Base-by-base conservation (phyloP, 345 rosid species). In the Citrus inodora region DNA sequence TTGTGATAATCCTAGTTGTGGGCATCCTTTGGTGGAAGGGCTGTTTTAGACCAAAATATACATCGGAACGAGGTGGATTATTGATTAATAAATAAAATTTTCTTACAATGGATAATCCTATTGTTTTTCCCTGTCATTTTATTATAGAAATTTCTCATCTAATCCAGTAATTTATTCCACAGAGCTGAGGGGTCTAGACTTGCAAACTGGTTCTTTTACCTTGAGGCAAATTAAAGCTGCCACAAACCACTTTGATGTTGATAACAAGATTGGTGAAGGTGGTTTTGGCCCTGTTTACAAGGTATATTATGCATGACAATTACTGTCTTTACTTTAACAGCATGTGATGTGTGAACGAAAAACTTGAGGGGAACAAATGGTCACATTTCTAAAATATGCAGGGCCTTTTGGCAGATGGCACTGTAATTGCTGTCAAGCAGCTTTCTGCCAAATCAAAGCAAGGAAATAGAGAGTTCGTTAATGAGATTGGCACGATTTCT, bases 371-470 rank as follows among this genome's bases (percentile, higher is more conserved):
- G 51, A 46, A 13, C 51, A 46, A 46, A 46, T 46, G 51, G 14
- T 46, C 17, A 46, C 37, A 53, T 72, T 53, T 60, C 51, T 35
- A 13, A 46, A 75, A 64, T 30, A 46, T 80, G 76, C 81, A 90
- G 92, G 94, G 97, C 53, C 55, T 76, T 28, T 74, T 90, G 35
- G 67, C 80, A 40, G 90, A 92, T 86, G 94, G 92, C 27, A 82
- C 78, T 3, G 17, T 82, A 22, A 86, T 89, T 8, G 94, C 97
- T 13, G 88, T 92, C 63, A 92, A 90, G 85, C 88, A 87, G 69
- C 94, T 88, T 72, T 90, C 97, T 35, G 78, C 97, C 2, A 89
- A 86, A 82, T 92, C 97, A 46, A 89, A 77, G 64, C 94, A 92
- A 82, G 97, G 97, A 38, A 88, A 89, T 67, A 70, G 88, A 30